Conservation (phyloP, 2,329 filamentous ascomycete genomes). For the Paraconiothyrium sp. region DNA sequence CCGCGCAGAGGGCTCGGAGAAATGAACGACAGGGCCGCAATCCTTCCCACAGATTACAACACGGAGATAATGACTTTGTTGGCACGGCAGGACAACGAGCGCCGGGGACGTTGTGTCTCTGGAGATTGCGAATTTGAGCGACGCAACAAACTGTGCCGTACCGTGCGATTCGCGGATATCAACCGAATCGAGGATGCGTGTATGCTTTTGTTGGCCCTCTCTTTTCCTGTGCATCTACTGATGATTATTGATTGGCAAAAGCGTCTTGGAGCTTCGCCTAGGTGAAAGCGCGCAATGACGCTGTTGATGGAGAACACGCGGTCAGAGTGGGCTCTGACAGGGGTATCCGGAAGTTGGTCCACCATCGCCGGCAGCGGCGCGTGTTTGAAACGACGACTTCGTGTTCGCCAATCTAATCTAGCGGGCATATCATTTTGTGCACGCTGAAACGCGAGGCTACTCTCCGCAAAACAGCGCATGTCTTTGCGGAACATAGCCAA, state of each 20-base stretch:
- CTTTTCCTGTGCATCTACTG: background rate
- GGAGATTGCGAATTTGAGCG: slow-evolving; percentile 6
- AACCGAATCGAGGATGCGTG: background rate
- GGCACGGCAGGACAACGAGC: background rate
- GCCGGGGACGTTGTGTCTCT: background rate
- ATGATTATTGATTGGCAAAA: background rate
- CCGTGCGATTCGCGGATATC: background rate
- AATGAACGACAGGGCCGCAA: slow-evolving; percentile 5
- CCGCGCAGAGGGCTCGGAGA: background rate
- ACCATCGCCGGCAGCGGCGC: slow-evolving; percentile 12
- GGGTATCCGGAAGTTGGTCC: slow-evolving; percentile 4
- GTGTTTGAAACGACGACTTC: slow-evolving; percentile 6
- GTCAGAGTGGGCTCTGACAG: background rate
- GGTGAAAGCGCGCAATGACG: background rate
- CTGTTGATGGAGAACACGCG: background rate
- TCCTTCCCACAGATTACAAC: slow-evolving; percentile 1
- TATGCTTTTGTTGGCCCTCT: background rate
- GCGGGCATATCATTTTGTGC: background rate
- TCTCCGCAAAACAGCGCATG: background rate
- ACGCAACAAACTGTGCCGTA: background rate
- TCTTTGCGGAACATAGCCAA: background rate
- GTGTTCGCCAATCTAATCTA: slow-evolving; percentile 10
- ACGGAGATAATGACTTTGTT: background rate
- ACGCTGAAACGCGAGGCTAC: slow-evolving; percentile 1
- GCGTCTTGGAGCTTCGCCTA: background rate